Percentiles rank a stretch among this genome's conserved stretches.
phyloP scores from a whole-genome alignment of 1,284 basidiomycete species.

The Ganoderma leucocontextum region DNA sequence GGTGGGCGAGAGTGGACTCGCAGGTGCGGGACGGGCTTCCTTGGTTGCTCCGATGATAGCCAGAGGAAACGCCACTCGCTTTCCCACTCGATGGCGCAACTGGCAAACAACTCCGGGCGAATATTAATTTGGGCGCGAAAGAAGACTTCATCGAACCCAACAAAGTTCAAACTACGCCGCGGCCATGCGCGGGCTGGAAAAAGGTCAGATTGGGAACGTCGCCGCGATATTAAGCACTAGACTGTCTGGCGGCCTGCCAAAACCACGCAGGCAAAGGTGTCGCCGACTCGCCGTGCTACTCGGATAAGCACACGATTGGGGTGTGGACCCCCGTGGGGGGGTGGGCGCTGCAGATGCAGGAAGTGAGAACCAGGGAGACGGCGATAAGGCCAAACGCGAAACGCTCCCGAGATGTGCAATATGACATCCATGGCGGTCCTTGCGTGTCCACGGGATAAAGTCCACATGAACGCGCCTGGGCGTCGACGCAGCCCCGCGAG shows the following conservation, averaged over 20 bases:
- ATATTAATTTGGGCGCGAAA: background rate
- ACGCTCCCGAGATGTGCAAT: background rate
- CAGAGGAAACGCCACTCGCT: constrained; percentile 30
- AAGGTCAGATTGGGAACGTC: constrained; percentile 24
- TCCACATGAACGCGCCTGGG: constrained; percentile 13
- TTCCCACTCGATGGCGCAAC: constrained; percentile 15
- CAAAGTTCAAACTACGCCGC: constrained; percentile 22
- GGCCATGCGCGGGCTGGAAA: constrained; percentile 15
- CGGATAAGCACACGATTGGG: constrained; percentile 5
- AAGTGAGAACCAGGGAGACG: background rate
- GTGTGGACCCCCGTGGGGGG: background rate
- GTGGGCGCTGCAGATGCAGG: background rate
- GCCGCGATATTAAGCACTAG: constrained; percentile 10
- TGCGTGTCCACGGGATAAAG: constrained; percentile 15
- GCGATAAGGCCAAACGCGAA: background rate
- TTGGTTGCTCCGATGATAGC: constrained; percentile 29
- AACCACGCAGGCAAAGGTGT: background rate
- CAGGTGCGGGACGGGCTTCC: constrained; percentile 23
- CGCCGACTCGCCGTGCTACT: constrained; percentile 15
- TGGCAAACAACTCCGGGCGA: constrained; percentile 13
- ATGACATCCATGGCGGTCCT: constrained; percentile 14
- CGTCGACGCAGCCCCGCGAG: constrained; percentile 20
- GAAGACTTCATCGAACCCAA: background rate
- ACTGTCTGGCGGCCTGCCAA: background rate
- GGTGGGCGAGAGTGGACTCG: background rate